Base-by-base conservation (phyloP, 2,329 filamentous ascomycete species). In the Graphiopsis chlorocephala region DNA sequence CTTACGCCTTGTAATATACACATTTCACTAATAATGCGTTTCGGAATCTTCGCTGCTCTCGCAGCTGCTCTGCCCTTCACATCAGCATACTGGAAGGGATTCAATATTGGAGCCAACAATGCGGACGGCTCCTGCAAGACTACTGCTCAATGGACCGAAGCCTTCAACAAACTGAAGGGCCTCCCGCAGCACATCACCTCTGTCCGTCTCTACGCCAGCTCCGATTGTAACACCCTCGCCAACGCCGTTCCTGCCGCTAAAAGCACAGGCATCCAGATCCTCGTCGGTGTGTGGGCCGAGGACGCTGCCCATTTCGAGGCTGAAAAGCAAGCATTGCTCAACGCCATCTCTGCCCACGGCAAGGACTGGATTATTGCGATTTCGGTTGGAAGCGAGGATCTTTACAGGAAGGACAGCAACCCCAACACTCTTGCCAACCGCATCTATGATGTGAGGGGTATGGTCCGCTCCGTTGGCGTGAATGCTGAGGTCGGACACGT, bases 311-410 rank as follows among this genome's bases (percentile, higher is more conserved):
- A 82, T 75, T 89, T 84, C 74, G 78, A 82, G 68, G 81, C 82
- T 60, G 88, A 90, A 81, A 84, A 89, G 72, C 80, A 72, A 68
- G 88, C 87, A 20, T 79, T 90, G 47, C 78, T 85, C 72, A 77
- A 80, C 64, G 87, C 85, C 23, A 80, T 90, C 63, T 72, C 78
- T 67, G 78, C 79, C 71, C 81, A 85, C 73, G 87, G 86, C 70
- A 73, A 81, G 64, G 82, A 84, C 71, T 86, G 87, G 74, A 81
- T 89, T 69, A 83, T 88, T 50, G 87, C 86, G 65, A 84, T 89
- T 71, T 87, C 85, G 65, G 86, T 90, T 60, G 88, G 88, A 50
- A 86, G 83, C 72, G 88, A 90, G 80, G 87, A 89, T 71, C 80
- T 90, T 47, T 90, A 90, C 82, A 83, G 88, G 63, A 76, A 74